Base-by-base conservation (phyloP, 2,329 filamentous ascomycete genomes). In the Trichoderma asperellum region DNA sequence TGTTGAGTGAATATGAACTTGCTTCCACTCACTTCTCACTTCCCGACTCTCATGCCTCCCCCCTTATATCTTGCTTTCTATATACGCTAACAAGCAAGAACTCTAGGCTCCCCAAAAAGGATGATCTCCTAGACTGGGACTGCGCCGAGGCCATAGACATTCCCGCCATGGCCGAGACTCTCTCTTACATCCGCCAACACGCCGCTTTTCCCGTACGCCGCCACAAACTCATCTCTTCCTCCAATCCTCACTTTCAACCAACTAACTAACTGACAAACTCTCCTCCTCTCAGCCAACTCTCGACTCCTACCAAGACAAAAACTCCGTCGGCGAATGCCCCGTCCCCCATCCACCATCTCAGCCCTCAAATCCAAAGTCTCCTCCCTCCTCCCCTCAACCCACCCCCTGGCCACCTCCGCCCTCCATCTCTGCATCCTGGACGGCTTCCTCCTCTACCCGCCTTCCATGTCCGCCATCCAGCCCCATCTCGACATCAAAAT, bases 81-180 rank as follows among this genome's bases (percentile, higher is more conserved):
- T 10, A n/a, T 43, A 43, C 7, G 27, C 40, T 60, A 35, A 67
- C 27, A 14, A 37, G 11, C 21, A 21, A 24, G 3, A 24, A 24
- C 12, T 7, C 7, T 2, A 89, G 87, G 69, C 79, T 90, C 2
- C 88, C 88, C 5, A 80, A 77, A 21, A 87, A 82, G 72, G 75
- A 89, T 70, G 88, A 86, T 16, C 82, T 97, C 14, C 84, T 91
- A 72, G 94, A 99, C 81, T 98, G 96, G 95, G 96, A 99, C 80
- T 97, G 94, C 75, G 84, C 92, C 18, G 91, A 90, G 72, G 86
- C 94, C 10, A 83, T 99, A 68, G 87, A 94, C 73, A 85, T 97
- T 34, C 83, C 86, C 0, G 86, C 86, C 63, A 89, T 98, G 77
- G 83, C 86, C 18, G 80, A 84, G 5, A 87, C 92, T 0, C 85